Conservation (phyloP, 164 flowering plant genomes). For the Nymphaea colorata region DNA sequence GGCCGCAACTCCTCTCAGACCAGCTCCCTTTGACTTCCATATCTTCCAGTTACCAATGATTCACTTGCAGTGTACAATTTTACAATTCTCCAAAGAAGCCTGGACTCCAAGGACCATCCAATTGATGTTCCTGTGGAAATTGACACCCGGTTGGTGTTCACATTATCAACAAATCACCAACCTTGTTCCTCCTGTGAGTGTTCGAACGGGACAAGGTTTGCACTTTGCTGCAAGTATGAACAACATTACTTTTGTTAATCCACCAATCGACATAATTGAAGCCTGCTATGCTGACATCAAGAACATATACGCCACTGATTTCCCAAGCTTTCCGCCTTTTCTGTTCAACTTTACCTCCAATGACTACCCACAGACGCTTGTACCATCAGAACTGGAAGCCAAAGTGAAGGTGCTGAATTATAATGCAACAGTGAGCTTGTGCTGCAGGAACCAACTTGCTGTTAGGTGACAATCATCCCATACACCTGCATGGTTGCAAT, state of each 20-base stretch:
- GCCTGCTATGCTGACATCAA: slow-evolving; percentile 8
- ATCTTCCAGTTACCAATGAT: slow-evolving; percentile 9
- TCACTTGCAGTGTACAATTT: slow-evolving; percentile 8
- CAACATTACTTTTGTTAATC: slow-evolving; percentile 10
- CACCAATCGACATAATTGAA: slow-evolving; percentile 3
- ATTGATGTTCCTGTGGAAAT: slow-evolving; percentile 12
- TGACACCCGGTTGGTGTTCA: neutral
- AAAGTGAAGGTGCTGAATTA: slow-evolving; percentile 4
- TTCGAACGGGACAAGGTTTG: slow-evolving; percentile 2
- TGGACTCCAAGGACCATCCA: slow-evolving; percentile 12
- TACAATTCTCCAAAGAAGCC: slow-evolving; percentile 8
- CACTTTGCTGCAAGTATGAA: slow-evolving; percentile 14
- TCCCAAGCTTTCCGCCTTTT: slow-evolving; percentile 6
- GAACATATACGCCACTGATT: slow-evolving; percentile 3
- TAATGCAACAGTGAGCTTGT: slow-evolving; percentile 8
- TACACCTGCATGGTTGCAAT: slow-evolving; percentile 21
- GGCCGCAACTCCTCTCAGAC: neutral
- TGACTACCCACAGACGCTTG: neutral
- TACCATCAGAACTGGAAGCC: neutral
- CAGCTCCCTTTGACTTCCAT: neutral
- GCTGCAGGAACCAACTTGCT: slow-evolving; percentile 8
- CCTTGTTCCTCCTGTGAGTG: slow-evolving; percentile 5
- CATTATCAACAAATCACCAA: slow-evolving; percentile 2
- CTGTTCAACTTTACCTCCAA: slow-evolving; percentile 7
- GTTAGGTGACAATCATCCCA: slow-evolving; percentile 10